Conservation (phyloP, 306 rosid species). For the Coriaria nepalensis region DNA sequence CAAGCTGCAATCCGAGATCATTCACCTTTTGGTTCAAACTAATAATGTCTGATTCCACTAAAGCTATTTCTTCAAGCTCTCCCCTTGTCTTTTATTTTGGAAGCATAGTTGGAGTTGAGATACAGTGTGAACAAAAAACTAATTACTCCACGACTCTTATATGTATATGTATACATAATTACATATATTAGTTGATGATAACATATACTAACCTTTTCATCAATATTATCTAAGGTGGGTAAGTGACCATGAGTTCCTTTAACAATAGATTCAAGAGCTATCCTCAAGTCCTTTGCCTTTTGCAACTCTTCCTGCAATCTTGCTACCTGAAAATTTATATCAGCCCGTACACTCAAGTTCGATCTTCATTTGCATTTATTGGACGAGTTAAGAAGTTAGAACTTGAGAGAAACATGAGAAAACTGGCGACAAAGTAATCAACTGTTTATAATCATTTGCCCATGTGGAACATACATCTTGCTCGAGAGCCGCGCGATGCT, state of each 20-base stretch:
- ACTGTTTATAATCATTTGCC: constrained; percentile 1
- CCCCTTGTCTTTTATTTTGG: constrained; percentile 64
- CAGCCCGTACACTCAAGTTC: too few relatives aligned
- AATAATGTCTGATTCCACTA: constrained; percentile 40
- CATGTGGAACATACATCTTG: constrained; percentile 49
- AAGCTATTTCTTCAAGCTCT: constrained; percentile 55
- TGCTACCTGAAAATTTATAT: constrained; percentile 62
- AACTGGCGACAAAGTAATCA: constrained; percentile 8
- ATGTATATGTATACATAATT: too few relatives aligned
- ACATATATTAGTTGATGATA: too few relatives aligned
- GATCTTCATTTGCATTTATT: neutral
- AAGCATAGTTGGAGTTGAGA: constrained; percentile 17
- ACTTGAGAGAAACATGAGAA: constrained; percentile 6
- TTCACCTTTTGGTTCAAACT: constrained; percentile 42
- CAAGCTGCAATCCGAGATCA: constrained; percentile 48
- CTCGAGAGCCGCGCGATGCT: constrained; percentile 66
- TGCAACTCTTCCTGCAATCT: constrained; percentile 54
- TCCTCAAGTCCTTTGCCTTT: constrained; percentile 50
- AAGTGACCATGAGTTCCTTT: constrained; percentile 22
- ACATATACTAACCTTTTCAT: constrained; percentile 31
- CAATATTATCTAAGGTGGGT: constrained; percentile 27
- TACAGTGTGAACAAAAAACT: neutral
- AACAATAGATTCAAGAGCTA: constrained; percentile 50
- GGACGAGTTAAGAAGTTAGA: neutral
- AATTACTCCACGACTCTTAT: too few relatives aligned